phyloP scores from a whole-genome alignment of 345 rosid genomes.

The Eucalyptus camaldulensis region DNA sequence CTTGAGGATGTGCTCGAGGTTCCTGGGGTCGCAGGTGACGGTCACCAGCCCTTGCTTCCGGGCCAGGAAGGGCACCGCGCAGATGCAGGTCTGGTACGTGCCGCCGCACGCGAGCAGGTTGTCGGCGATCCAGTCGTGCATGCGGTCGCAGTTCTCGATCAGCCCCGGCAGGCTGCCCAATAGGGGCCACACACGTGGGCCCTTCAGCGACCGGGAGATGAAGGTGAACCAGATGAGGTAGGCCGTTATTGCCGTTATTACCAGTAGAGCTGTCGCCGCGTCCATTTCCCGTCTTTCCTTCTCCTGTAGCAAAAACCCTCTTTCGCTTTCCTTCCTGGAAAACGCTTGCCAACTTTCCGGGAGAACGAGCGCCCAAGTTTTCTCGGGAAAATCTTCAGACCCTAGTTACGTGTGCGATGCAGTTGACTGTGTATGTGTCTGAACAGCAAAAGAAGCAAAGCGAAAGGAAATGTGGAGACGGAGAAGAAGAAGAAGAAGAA shows the following conservation, averaged over 20 bases:
- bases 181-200: slow-evolving; percentile 91
- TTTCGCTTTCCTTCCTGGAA: not conserved
- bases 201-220: slow-evolving; percentile 69
- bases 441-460: not conserved
- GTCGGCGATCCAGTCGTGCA: slow-evolving; percentile 98
- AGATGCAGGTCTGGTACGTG: slow-evolving; percentile 96
- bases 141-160: slow-evolving; percentile 72
- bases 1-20: slow-evolving; percentile 82
- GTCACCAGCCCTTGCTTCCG: slow-evolving; percentile 89
- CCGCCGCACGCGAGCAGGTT: slow-evolving; percentile 91
- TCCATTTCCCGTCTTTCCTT: slow-evolving; percentile 27
- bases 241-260: slow-evolving; percentile 54
- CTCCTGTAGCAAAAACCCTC: not conserved
- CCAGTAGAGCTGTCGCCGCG: slow-evolving; percentile 39
- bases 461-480: not conserved
- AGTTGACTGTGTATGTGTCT: not conserved
- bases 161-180: slow-evolving; percentile 92
- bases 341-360: not conserved
- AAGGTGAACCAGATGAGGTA: slow-evolving; percentile 83
- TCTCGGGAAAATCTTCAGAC: not conserved
- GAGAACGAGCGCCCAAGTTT: not conserved
- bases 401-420: not conserved
- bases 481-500: not conserved
- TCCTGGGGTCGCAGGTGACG: slow-evolving; percentile 91
- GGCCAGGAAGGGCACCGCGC: slow-evolving; percentile 74